Base-by-base conservation (phyloP, 805 yeast species). In the Candida coleopterorum region DNA sequence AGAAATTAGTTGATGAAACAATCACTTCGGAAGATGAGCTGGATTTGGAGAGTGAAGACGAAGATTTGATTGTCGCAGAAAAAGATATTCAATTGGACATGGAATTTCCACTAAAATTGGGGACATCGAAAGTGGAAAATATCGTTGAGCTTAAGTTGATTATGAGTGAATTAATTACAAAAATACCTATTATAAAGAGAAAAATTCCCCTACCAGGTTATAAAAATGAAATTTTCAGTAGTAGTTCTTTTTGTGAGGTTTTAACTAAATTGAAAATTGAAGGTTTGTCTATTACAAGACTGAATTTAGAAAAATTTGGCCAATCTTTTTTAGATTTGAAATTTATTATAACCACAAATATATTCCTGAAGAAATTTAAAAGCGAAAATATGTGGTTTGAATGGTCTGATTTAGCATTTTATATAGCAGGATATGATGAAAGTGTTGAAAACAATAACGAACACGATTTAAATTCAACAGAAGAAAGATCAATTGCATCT, bases 351-450 rank as follows among this genome's bases (percentile, higher is more conserved):
- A 58, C 61, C 2, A 55, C 64, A 3, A 59, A 62, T 3, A 48
- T 66, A 30, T 52, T 53, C 12, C 48, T 56, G 6, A 57, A 48
- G 38, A 63, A 62, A 42, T 68, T 68, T 43, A 62, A 48, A 36
- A 60, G 66, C 38, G 70, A 64, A 37, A 62, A 61, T 3, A 56
- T 63, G 64, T 65, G 70, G 70, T 63, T 64, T 32, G 72, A 68
- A 43, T 67, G 72, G 72, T 48, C 67, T 1, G 66, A 60, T 17
- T 39, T 52, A 31, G 62, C 69, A 6, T 17, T 3, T 4, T 27
- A 25, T 14, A 18, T 34, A 17, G 31, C 39, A 5, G 18, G 18
- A 14, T 30, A 10, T 26, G 27, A 34, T 7, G 21, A 9, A 6
- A 9, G n/a, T n/a, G n/a, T n/a, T n/a, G n/a, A n/a, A n/a, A n/a